These are phyloP conservation scores for Mortierella sp. DNA, from an alignment of 371 early-diverging fungal species.

Conservation along the genomic window DNA sequence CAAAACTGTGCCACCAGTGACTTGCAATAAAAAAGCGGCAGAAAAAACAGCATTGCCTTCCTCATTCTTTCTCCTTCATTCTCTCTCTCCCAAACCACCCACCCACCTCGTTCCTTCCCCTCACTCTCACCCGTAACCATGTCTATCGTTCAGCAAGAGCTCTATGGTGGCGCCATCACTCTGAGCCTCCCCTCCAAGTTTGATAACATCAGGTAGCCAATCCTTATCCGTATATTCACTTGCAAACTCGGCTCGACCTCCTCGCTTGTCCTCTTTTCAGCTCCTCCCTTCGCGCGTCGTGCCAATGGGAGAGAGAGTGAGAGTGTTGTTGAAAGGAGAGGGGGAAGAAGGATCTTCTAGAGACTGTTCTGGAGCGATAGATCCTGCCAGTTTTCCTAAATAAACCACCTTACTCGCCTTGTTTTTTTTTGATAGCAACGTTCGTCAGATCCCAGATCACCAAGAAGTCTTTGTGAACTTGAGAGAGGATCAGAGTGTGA, in stretches of 20 bases:
- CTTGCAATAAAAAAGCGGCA: no score
- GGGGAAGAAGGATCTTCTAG: no score
- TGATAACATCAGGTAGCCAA: conserved; percentile 69
- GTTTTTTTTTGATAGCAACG: conserved; percentile 56
- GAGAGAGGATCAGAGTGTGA: conserved; percentile 80
- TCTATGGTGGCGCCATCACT: conserved; percentile 81
- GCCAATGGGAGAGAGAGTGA: no score
- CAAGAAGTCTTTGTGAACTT: conserved; percentile 90
- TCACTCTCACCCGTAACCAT: conserved; percentile 6
- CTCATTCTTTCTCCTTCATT: background rate
- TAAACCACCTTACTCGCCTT: background rate
- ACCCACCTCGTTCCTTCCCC: background rate
- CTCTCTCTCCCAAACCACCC: background rate
- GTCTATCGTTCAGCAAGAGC: conserved; percentile 43
- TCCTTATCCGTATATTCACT: no score
- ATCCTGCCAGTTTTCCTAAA: no score
- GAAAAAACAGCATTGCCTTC: no score
- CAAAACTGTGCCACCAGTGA: no score
- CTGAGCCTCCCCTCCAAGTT: conserved; percentile 65
- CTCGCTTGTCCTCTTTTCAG: no score
- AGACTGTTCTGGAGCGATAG: no score
- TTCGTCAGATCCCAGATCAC: conserved; percentile 90
- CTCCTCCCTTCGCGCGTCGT: no score
- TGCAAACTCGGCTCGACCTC: no score
- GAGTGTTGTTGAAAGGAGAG: no score